phyloP scores from a whole-genome alignment of 2,329 filamentous ascomycete genomes.

The Elsinoe australis region DNA sequence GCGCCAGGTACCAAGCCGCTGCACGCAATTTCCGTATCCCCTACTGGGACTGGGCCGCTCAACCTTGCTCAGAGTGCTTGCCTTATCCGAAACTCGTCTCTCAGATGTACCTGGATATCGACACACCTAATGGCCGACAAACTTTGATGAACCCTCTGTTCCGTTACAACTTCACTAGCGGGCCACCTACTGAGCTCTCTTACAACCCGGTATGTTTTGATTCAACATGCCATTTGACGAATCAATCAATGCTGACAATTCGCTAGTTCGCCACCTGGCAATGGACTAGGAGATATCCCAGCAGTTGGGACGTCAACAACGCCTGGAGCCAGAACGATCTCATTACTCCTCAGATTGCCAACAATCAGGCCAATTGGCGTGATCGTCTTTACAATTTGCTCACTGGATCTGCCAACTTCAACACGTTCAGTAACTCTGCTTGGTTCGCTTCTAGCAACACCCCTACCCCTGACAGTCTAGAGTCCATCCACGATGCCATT shows the following conservation, averaged over 20 bases:
- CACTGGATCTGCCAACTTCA: constrained; percentile 52
- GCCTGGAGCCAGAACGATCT: constrained; percentile 54
- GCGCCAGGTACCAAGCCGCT: constrained; percentile 34
- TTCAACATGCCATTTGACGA: not conserved
- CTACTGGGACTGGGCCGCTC: constrained; percentile 44
- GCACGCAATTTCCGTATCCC: constrained; percentile 38
- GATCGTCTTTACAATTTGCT: constrained; percentile 59
- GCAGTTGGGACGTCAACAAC: constrained; percentile 30
- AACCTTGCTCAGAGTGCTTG: constrained; percentile 28
- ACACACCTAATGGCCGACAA: constrained; percentile 28
- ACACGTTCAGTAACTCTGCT: constrained; percentile 61
- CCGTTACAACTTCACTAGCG: constrained; percentile 39
- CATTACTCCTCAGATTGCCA: constrained; percentile 47
- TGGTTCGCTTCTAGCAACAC: constrained; percentile 42
- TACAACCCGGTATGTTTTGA: constrained; percentile 50
- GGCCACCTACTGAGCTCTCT: constrained; percentile 52
- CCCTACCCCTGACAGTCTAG: constrained; percentile 50
- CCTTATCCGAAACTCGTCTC: constrained; percentile 36
- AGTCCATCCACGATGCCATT: constrained; percentile 42
- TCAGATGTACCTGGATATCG: constrained; percentile 33
- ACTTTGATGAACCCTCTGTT: constrained; percentile 31
- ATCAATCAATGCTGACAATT: not conserved
- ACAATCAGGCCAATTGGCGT: constrained; percentile 48
- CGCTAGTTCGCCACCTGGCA: constrained; percentile 52
- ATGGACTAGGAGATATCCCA: constrained; percentile 53